phyloP scores from a whole-genome alignment of 2,329 filamentous ascomycete species.

The Clarireedia monteithiana region DNA sequence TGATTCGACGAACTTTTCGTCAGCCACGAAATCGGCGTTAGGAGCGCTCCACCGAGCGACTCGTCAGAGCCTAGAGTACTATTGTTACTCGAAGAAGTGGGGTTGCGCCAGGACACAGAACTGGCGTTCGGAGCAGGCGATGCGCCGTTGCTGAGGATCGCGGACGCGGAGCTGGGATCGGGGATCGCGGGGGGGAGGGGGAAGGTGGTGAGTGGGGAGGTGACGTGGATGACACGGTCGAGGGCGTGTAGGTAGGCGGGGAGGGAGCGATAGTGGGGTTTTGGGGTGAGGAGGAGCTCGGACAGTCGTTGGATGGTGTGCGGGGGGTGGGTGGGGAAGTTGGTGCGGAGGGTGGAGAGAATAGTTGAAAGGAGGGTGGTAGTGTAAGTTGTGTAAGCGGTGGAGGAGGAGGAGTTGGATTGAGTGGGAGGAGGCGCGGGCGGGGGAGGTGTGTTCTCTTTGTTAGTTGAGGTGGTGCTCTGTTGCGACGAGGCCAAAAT shows the following conservation, averaged over 20 bases:
- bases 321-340: constrained; percentile 70
- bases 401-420: too few species aligned
- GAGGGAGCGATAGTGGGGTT: constrained; percentile 70
- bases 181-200: constrained; percentile 66
- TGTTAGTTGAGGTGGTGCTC: constrained; percentile 48
- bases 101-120: constrained; percentile 42
- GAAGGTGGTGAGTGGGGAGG: constrained; percentile 71
- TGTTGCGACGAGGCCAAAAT: constrained; percentile 31
- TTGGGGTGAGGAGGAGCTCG: constrained; percentile 74
- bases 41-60: constrained; percentile 76
- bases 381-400: constrained; percentile 40
- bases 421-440: constrained; percentile 22
- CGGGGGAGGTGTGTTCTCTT: constrained; percentile 56
- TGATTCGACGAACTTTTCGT: constrained; percentile 27
- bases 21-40: constrained; percentile 94
- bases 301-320: constrained; percentile 89
- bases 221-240: constrained; percentile 84
- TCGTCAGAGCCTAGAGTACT: constrained; percentile 70
- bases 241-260: constrained; percentile 84
- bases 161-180: constrained; percentile 45
- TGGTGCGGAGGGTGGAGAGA: constrained; percentile 49
- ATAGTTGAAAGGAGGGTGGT: constrained; percentile 55
- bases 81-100: constrained; percentile 31
- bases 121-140: constrained; percentile 27
- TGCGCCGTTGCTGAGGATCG: constrained; percentile 52